Base-by-base conservation (phyloP, 2,329 filamentous ascomycete species). In the Aspergillus ochraceoroseus region DNA sequence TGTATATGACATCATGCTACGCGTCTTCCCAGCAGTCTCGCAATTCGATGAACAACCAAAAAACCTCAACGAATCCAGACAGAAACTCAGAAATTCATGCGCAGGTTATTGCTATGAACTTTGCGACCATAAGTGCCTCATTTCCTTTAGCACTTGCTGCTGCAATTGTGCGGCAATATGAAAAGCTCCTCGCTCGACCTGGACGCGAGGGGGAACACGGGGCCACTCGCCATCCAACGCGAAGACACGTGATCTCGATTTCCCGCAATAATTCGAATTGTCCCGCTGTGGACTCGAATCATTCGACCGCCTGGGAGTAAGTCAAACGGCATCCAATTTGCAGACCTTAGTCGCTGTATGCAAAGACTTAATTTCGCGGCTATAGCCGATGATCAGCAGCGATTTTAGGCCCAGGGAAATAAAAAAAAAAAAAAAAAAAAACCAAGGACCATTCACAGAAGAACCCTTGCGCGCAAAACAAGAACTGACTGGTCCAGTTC, bases 221-320 rank as follows among this genome's bases (percentile, higher is more conserved):
- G 37, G 33, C 35, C 30, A 19, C 27, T 32, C 9, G 37, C 44
- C 40, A 38, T 44, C 33, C 46, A 55, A 61, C 61, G 48, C 61
- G 57, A 51, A 19, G 8, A 13, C 61, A 64, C 60, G 60, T 64
- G 61, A 62, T 12, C 12, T 6, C 3, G 5, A n/a, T 9, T 20
- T 26, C 7, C 29, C 31, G 28, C 29, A 19, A 35, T 26, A 13
- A 14, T 27, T 22, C 19, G 4, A 22, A 22, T 4, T 28, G 6
- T 12, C 38, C n/a, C 25, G 30, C 31, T 14, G 15, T 27, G 26
- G 17, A 22, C 41, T 39, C 46, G 20, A 22, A n/a, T n/a, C n/a
- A n/a, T n/a, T n/a, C n/a, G n/a, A n/a, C n/a, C n/a, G n/a, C n/a
- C n/a, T n/a, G n/a, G n/a, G n/a, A n/a, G n/a, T n/a, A n/a, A n/a